phyloP scores from a whole-genome alignment of 768 basidiomycete genomes.

The Termitomyces sp. region DNA sequence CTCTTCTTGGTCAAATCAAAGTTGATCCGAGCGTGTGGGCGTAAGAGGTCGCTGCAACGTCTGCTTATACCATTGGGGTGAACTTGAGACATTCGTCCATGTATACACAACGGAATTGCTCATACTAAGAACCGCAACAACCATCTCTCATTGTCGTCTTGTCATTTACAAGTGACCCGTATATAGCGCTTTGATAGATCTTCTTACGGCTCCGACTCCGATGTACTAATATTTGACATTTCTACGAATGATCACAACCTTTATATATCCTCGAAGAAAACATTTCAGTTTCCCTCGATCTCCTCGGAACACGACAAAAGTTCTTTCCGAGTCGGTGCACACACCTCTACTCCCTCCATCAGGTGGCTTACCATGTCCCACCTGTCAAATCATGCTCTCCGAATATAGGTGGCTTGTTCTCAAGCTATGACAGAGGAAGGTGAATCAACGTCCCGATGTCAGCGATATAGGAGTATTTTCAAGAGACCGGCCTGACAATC shows the following conservation, averaged over 20 bases:
- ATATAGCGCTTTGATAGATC: background rate
- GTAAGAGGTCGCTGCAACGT: background rate
- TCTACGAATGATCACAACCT: background rate
- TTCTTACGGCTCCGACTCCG: background rate
- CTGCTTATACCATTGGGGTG: background rate
- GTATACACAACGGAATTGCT: background rate
- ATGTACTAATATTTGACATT: background rate
- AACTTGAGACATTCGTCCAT: background rate
- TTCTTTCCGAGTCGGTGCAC: background rate
- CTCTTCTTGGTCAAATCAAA: background rate
- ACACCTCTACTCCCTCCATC: background rate
- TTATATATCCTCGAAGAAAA: background rate
- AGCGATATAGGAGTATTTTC: background rate
- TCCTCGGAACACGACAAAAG: background rate
- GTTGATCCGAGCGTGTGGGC: background rate
- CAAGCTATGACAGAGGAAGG: background rate
- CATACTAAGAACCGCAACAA: background rate
- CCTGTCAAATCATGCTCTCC: background rate
- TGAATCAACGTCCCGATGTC: background rate
- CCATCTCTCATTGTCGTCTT: background rate
- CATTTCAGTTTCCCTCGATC: background rate
- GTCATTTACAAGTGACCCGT: background rate
- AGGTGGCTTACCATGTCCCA: background rate
- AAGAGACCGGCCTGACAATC: background rate
- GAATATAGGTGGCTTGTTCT: background rate